Conservation (phyloP, 2,329 filamentous ascomycete species). For the Claviceps monticola region DNA sequence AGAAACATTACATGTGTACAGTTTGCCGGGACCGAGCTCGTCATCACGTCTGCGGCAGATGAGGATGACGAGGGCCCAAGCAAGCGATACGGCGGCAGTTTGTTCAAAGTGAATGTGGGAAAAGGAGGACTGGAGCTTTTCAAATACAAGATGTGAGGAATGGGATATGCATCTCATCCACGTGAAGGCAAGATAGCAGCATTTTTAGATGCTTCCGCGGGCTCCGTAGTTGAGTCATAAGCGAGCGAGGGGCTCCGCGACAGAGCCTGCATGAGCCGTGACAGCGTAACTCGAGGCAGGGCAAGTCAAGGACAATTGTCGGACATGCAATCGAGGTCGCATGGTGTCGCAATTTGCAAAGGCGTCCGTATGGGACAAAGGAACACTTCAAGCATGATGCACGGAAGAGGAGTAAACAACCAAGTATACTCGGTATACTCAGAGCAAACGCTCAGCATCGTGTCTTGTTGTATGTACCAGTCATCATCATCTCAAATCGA, state of each 20-base stretch:
- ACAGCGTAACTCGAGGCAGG: not conserved
- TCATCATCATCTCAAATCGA: not conserved
- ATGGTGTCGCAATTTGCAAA: slow-evolving; percentile 3
- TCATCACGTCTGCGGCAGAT: slow-evolving; percentile 63
- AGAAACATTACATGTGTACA: slow-evolving; percentile 67
- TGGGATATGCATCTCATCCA: not conserved
- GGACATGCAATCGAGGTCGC: not conserved
- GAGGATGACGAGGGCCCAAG: slow-evolving; percentile 49
- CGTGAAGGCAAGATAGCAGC: not conserved
- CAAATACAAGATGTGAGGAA: slow-evolving; percentile 42
- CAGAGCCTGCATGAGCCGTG: not conserved
- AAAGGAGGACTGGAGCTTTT: slow-evolving; percentile 49
- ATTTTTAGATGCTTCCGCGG: not conserved
- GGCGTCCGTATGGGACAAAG: not conserved
- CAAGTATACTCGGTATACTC: not conserved
- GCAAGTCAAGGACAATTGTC: not conserved
- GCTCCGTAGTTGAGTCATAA: not conserved
- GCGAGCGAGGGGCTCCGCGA: no score
- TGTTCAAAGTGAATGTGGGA: slow-evolving; percentile 69
- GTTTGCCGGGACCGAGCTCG: slow-evolving; percentile 61
- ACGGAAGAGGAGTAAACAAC: not conserved
- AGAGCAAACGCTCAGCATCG: not conserved
- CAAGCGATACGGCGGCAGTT: slow-evolving; percentile 49
- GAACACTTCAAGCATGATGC: not conserved
- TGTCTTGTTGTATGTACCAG: not conserved